These are phyloP conservation scores for Venturia effusa DNA, from an alignment of 2,329 filamentous ascomycete genomes.

Conservation along the genomic window DNA sequence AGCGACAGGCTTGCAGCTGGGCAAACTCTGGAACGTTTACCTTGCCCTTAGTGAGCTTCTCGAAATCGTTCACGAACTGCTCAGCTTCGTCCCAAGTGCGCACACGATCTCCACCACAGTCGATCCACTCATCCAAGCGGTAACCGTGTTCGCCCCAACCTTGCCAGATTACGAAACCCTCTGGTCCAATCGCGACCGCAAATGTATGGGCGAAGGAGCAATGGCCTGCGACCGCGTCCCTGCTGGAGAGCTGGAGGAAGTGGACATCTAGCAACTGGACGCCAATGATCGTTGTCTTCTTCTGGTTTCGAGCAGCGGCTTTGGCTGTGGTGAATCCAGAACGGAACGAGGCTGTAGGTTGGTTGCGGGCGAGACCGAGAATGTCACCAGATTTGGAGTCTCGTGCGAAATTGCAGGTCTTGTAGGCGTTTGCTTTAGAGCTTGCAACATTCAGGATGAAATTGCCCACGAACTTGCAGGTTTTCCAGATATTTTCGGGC, in stretches of 20 bases:
- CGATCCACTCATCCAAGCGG: not conserved
- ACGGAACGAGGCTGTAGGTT: not conserved
- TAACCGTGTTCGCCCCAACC: not conserved
- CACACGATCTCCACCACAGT: not conserved
- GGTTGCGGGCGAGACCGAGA: not conserved
- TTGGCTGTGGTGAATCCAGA: not conserved
- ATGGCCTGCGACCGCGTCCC: not conserved
- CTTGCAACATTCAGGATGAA: not conserved
- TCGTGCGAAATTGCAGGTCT: not conserved
- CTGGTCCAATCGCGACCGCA: not conserved
- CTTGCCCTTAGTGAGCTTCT: not conserved
- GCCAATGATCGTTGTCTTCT: not conserved
- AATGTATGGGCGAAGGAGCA: not conserved
- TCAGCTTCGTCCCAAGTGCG: slow-evolving; percentile 7
- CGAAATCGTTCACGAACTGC: slow-evolving; percentile 2
- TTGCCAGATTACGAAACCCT: not conserved
- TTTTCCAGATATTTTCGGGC: not conserved
- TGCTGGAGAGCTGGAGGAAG: not conserved
- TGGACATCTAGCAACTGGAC: not conserved
- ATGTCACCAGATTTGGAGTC: not conserved
- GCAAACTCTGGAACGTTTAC: too few species aligned
- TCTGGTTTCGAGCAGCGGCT: not conserved
- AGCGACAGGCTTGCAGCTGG: too few species aligned
- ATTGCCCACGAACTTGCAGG: not conserved
- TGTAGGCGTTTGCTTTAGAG: not conserved